Evolutionary conservation across 768 basidiomycete genomes (phyloP).

Genomic region (Mycena polygramma): DNA sequence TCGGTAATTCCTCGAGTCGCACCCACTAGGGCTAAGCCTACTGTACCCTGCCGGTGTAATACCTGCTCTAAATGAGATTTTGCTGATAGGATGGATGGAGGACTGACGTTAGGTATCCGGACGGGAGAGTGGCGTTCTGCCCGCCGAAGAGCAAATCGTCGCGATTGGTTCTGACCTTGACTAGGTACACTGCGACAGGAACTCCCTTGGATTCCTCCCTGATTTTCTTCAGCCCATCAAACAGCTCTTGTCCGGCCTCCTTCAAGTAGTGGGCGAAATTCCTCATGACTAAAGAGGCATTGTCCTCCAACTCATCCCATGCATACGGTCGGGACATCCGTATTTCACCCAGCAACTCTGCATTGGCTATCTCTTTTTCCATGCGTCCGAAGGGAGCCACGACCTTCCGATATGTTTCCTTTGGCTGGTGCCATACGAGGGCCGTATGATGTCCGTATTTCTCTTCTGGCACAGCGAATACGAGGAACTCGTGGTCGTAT

Average conservation of each 20-base stretch:
- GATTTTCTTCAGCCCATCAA: not conserved
- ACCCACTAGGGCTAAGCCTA: not conserved
- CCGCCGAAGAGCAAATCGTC: slow-evolving; percentile 20
- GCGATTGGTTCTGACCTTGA: slow-evolving; percentile 20
- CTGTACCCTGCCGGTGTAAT: slow-evolving; percentile 2
- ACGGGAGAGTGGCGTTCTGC: slow-evolving; percentile 10
- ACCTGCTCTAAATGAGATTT: not conserved
- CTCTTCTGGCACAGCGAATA: slow-evolving; percentile 18
- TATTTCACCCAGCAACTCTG: slow-evolving; percentile 22
- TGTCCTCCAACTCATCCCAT: slow-evolving; percentile 19
- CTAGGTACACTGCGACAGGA: slow-evolving; percentile 29
- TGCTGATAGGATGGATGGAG: not conserved
- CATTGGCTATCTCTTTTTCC: slow-evolving; percentile 20
- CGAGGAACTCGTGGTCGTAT: slow-evolving; percentile 13
- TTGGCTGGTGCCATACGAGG: slow-evolving; percentile 24
- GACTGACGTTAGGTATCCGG: slow-evolving; percentile 26
- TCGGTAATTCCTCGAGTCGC: not conserved
- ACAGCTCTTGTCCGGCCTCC: not conserved
- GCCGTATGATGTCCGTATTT: slow-evolving; percentile 32
- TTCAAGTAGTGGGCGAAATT: not conserved
- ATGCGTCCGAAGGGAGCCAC: slow-evolving; percentile 17
- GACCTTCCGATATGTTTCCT: not conserved
- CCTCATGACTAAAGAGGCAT: not conserved
- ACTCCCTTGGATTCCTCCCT: not conserved
- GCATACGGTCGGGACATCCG: slow-evolving; percentile 11